Evolutionary conservation across 768 basidiomycete species (phyloP), one percentile per base, ranked within the genome.

Genomic region (Boletus reticuloceps): DNA sequence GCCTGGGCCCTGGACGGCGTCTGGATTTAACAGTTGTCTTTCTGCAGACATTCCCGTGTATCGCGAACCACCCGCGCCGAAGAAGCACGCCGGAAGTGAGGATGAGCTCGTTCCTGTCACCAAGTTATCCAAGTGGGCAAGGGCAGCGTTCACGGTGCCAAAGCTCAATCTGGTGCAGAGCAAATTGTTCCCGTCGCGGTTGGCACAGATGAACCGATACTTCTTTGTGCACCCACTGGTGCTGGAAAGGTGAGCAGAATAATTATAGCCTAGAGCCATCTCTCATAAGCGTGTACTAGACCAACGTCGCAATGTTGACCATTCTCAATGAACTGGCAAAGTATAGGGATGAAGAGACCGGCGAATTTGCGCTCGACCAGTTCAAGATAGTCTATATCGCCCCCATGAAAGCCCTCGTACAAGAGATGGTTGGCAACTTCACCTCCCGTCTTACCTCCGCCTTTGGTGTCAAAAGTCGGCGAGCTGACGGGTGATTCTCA

Each of bases 361-460:
- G 91, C 38, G 71, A 74, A 10, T 90, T 97, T 65, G 91, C 94
- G 65, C 97, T 52, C 22, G 22, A 25, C 22, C 22, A 25, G 22
- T 25, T 25, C 22, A 25, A 25, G 22, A 25, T 25, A 25, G 85
- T 99, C 61, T 99, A 98, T 69, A 85, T 99, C 50, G 96, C 97
- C 0, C 97, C 97, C 5, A 99, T 99, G 97, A 99, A 99, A 72
- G 97, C 95, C 4, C 82, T 99, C 54, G 96, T 99, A 0, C 96
- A 98, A 68, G 97, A 98, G 72, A 94, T 96, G 88, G 97, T 98
- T 55, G 91, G 93, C 60, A 96, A 95, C 69, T 99, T 99, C 67
- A 80, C 81, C 32, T 75, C 82, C 8, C 88, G 97, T 6, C 84
- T 99, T 9, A 53, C 58, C 43, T 71, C 71, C 2, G 70, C 77